Evolutionary conservation across 139 green algal genomes (phyloP).

Genomic region (Chlamydomonas schloesseri): DNA sequence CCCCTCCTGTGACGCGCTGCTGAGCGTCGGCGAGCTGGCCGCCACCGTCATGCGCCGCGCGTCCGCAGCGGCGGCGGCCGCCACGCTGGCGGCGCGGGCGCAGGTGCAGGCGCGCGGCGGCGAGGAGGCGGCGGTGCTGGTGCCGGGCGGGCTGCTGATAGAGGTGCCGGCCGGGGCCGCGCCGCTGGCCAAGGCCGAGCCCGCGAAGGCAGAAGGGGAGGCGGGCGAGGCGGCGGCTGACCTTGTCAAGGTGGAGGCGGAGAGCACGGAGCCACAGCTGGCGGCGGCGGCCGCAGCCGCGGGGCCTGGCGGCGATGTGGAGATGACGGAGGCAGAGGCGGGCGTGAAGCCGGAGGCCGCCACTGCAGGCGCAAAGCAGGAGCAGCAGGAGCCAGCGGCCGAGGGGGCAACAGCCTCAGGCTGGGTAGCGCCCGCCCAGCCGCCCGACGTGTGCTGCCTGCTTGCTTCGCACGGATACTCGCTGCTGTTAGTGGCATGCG

Average conservation of each 20-base stretch:
- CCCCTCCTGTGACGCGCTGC: slow-evolving; percentile 8
- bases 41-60: slow-evolving; percentile 12
- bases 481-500: slow-evolving; percentile 33
- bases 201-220: background rate
- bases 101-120: background rate
- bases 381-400: background rate
- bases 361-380: background rate
- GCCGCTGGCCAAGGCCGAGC: background rate
- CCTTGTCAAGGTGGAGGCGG: too few relatives aligned
- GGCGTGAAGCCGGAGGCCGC: too few relatives aligned
- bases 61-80: background rate
- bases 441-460: background rate
- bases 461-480: slow-evolving; percentile 9
- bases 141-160: background rate
- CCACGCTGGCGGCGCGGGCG: background rate
- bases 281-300: too few relatives aligned
- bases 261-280: too few relatives aligned
- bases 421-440: background rate
- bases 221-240: background rate
- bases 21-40: slow-evolving; percentile 8
- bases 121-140: background rate
- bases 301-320: too few relatives aligned
- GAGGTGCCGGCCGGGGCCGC: background rate
- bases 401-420: background rate
- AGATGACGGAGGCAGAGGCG: too few relatives aligned